Conservation (phyloP, 2,329 filamentous ascomycete species). For the Colletotrichum nymphaeae region DNA sequence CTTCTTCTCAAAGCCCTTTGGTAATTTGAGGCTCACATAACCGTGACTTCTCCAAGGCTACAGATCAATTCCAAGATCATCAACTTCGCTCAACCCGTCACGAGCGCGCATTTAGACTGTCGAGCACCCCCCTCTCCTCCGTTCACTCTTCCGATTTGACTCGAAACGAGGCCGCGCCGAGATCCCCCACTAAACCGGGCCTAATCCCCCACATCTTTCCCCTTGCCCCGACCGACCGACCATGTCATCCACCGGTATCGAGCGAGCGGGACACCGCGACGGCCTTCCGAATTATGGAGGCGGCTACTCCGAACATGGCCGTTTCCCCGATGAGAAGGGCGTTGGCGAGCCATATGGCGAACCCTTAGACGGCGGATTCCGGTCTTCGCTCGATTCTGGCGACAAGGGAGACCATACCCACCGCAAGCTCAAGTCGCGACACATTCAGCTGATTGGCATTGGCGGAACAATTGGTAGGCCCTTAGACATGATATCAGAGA, state of each 20-base stretch:
- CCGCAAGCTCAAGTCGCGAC: constrained; percentile 64
- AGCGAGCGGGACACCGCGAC: constrained; percentile 30
- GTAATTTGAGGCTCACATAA: constrained; percentile 28
- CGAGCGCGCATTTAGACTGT: neutral
- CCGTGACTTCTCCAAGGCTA: constrained; percentile 6
- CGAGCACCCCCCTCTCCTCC: neutral
- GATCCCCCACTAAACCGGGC: neutral
- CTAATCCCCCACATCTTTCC: neutral
- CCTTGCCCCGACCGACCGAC: neutral
- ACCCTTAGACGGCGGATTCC: constrained; percentile 17
- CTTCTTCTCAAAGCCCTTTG: constrained; percentile 41
- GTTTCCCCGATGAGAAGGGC: constrained; percentile 23
- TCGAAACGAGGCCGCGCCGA: neutral
- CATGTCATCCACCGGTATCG: constrained; percentile 40
- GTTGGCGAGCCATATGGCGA: constrained; percentile 26
- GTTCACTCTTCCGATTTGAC: neutral
- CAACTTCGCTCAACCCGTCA: neutral
- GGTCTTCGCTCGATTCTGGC: constrained; percentile 26
- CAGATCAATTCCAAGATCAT: neutral
- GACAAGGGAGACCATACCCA: constrained; percentile 56
- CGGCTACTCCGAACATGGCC: constrained; percentile 3
- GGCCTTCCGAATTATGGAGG: constrained; percentile 14
- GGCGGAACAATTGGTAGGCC: constrained; percentile 74
- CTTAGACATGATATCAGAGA: constrained; percentile 55
- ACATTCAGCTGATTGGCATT: constrained; percentile 71